Conservation (phyloP, 2,329 filamentous ascomycete genomes). For the Exophiala mesophila region DNA sequence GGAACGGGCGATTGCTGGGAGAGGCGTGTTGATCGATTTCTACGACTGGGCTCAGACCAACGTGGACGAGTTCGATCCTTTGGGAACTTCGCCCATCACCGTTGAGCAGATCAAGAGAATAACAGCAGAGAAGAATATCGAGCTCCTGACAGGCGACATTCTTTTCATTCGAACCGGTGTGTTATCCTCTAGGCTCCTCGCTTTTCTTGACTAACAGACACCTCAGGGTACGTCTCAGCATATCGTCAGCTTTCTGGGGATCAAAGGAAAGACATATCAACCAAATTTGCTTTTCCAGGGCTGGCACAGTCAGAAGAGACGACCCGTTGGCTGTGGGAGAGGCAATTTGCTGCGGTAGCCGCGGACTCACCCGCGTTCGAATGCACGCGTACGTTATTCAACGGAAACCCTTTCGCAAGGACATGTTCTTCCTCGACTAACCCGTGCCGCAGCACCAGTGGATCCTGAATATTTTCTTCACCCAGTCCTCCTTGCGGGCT, state of each 20-base stretch:
- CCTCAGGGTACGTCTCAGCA: conserved; percentile 17
- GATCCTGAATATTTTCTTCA: too few relatives aligned
- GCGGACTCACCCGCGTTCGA: conserved; percentile 30
- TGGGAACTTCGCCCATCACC: conserved; percentile 42
- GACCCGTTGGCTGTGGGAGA: conserved; percentile 31
- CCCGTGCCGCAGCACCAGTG: too few relatives aligned
- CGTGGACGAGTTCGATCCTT: conserved; percentile 44
- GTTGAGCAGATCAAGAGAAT: conserved; percentile 53
- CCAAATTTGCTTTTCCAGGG: not conserved
- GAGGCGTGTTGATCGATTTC: conserved; percentile 40
- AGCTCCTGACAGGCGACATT: conserved; percentile 55
- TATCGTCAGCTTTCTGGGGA: conserved; percentile 9
- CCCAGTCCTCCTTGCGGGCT: conserved; percentile 23
- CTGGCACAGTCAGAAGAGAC: conserved; percentile 25
- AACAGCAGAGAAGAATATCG: conserved; percentile 33
- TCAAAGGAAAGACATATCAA: not conserved
- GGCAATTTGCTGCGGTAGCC: conserved; percentile 30
- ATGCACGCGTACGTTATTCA: too few relatives aligned
- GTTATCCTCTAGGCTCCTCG: too few relatives aligned
- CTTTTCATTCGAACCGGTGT: conserved; percentile 60
- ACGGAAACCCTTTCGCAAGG: too few relatives aligned
- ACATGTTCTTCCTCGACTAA: too few relatives aligned
- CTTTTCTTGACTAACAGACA: too few relatives aligned
- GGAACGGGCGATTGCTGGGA: conserved; percentile 35
- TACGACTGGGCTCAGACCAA: conserved; percentile 45